Base-by-base conservation (phyloP, 2,329 filamentous ascomycete genomes). In the Neopestalotiopsis clavispora region DNA sequence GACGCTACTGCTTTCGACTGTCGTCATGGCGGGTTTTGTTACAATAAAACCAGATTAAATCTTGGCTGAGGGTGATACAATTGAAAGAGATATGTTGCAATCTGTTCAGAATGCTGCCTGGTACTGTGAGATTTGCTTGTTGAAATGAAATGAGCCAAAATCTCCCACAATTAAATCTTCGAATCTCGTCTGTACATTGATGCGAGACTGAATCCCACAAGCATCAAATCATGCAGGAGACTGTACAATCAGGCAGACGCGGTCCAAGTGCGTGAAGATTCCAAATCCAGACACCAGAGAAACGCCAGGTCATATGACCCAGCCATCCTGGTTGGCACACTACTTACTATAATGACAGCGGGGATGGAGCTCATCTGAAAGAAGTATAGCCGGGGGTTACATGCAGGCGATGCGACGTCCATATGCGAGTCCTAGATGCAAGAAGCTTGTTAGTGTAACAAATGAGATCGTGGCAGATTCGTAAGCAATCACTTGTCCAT, bases 1-100 rank as follows among this genome's bases (percentile, higher is more conserved):
- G 13, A 81, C 74, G 20, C 65, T 23, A 5, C 67, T 23, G 5
- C 67, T 67, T 17, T 67, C 17, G 49, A 67, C 23, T 2, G 23
- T 28, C 23, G 23, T 4, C 57, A 70, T 66, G 57, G 20, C 60
- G 23, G n/a, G 14, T 17, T 2, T 3, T 23, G 3, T 12, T 28
- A 3, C 23, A 4, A 14, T 12, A 12, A 28, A 12, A 20, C n/a
- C 10, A 10, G 9, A 59, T 5, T 30, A 4, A 14, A 32, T 6
- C 20, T 9, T 13, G 17, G 34, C 6, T 1, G 3, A 10, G 34
- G 10, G 34, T 3, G 3, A 38, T 7, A 38, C 6, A 10, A 38
- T 28, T 28, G 23, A 38, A 38, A 38, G 34, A 38, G 10, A 38
- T 7, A 38, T 7, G 34, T 3, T 38, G 34, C 6, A 38, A 38